Evolutionary conservation across 495 filamentous ascomycete species (phyloP).

Genomic region (Xylaria nigripes): DNA sequence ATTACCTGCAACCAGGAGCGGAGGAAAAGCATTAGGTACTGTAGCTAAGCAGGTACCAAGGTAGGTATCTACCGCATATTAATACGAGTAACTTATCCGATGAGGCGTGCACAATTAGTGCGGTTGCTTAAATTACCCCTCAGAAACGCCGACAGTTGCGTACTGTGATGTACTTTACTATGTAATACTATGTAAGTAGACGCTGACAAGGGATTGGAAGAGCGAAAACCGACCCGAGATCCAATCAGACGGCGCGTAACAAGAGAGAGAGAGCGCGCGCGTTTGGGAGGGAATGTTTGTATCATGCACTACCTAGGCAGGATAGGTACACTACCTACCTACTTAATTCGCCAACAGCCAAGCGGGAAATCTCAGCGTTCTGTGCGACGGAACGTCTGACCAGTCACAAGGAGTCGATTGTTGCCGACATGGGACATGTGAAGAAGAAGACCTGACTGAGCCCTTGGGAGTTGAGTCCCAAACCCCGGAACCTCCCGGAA

Average conservation of each 20-base stretch:
- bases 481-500: no score
- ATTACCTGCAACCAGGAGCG: neutral
- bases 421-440: neutral
- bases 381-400: neutral
- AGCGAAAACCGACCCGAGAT: neutral
- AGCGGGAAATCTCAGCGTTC: neutral
- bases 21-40: no score
- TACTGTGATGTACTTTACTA: no score
- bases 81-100: no score
- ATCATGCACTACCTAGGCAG: no score
- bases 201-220: neutral
- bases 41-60: no score
- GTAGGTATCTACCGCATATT: no score
- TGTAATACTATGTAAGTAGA: neutral
- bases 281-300: neutral
- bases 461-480: no score
- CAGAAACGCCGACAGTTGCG: neutral
- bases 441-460: no score
- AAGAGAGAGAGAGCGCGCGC: neutral
- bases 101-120: no score
- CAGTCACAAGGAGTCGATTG: constrained; percentile 2
- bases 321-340: no score
- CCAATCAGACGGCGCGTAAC: constrained; percentile 3
- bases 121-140: neutral
- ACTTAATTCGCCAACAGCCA: no score